Percentiles rank a stretch among this genome's conserved stretches.
phyloP scores from a whole-genome alignment of 2,329 filamentous ascomycete species.

The Xylariaceae sp. region DNA sequence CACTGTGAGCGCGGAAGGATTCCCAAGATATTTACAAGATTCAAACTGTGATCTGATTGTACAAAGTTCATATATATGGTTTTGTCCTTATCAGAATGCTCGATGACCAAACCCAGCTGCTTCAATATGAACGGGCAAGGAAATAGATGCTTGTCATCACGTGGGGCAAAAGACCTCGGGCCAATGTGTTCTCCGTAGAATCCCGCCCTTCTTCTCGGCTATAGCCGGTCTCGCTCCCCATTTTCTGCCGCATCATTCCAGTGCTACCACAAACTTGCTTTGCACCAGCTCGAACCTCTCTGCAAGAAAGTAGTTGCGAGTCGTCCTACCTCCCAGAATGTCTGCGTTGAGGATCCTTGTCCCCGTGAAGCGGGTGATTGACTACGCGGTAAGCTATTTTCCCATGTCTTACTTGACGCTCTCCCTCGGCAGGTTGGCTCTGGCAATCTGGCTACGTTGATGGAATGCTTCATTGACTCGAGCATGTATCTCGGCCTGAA shows the following conservation, averaged over 20 bases:
- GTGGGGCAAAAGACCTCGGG: constrained; percentile 18
- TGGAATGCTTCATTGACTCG: background rate
- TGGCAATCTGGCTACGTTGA: background rate
- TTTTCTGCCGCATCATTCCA: constrained; percentile 19
- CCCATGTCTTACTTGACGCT: background rate
- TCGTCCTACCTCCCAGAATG: too few species aligned
- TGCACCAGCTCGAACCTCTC: constrained; percentile 1
- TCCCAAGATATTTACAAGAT: too few species aligned
- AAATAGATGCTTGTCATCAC: constrained; percentile 12
- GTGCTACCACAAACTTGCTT: background rate
- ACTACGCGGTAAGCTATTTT: constrained; percentile 66
- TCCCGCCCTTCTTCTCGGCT: constrained; percentile 27
- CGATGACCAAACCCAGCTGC: too few species aligned
- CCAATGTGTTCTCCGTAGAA: constrained; percentile 8
- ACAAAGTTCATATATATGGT: too few species aligned
- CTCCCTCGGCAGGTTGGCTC: background rate
- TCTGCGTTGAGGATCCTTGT: constrained; percentile 71
- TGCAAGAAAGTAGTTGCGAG: too few species aligned
- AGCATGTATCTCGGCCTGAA: too few species aligned
- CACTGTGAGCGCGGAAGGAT: too few species aligned
- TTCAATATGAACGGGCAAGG: too few species aligned
- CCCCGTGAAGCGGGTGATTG: constrained; percentile 79
- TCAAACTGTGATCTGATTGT: too few species aligned
- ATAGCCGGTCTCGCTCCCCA: constrained; percentile 28
- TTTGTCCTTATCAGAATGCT: too few species aligned